A percentile compares a stretch with the other conserved stretches of the same genome.
These are phyloP conservation scores for Aspergillus sp. DNA, from an alignment of 2,329 filamentous ascomycete species.

Conservation along the genomic window DNA sequence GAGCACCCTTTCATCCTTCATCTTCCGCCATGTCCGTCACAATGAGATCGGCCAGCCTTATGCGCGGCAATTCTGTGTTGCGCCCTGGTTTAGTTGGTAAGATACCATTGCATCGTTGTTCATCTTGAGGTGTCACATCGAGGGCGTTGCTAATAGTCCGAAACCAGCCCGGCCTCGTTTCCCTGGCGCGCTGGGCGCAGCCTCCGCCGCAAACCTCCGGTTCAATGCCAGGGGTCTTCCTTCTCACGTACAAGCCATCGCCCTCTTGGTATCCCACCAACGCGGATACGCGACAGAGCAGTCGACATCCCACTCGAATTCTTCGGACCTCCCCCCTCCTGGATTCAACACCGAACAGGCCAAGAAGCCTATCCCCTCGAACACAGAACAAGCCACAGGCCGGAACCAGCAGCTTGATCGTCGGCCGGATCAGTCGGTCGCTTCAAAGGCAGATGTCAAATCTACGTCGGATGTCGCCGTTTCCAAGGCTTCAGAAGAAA, in stretches of 20 bases:
- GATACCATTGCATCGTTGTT: slow-evolving; percentile 2
- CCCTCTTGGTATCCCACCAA: slow-evolving; percentile 53
- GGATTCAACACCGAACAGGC: slow-evolving; percentile 89
- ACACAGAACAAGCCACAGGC: slow-evolving; percentile 34
- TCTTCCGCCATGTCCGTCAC: slow-evolving; percentile 36
- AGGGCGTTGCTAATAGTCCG: slow-evolving; percentile 4
- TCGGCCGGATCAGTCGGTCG: slow-evolving; percentile 32
- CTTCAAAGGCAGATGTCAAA: slow-evolving; percentile 40
- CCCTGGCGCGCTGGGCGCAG: slow-evolving; percentile 28
- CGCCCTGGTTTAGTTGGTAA: slow-evolving; percentile 29
- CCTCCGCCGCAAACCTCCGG: slow-evolving; percentile 31
- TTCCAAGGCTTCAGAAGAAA: slow-evolving; percentile 53
- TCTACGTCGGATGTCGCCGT: slow-evolving; percentile 61
- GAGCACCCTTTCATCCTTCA: slow-evolving; percentile 23
- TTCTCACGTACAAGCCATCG: slow-evolving; percentile 54
- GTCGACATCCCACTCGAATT: slow-evolving; percentile 48
- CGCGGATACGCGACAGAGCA: slow-evolving; percentile 57
- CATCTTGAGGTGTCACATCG: neutral
- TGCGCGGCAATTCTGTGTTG: slow-evolving; percentile 33
- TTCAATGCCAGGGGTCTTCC: slow-evolving; percentile 41
- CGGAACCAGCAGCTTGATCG: slow-evolving; percentile 21
- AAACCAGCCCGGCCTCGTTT: slow-evolving; percentile 30
- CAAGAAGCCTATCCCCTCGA: slow-evolving; percentile 73
- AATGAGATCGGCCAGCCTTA: slow-evolving; percentile 38
- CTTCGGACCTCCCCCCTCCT: slow-evolving; percentile 66